Conservation (phyloP, 2,329 filamentous ascomycete genomes). For the Eutypella sp. region DNA sequence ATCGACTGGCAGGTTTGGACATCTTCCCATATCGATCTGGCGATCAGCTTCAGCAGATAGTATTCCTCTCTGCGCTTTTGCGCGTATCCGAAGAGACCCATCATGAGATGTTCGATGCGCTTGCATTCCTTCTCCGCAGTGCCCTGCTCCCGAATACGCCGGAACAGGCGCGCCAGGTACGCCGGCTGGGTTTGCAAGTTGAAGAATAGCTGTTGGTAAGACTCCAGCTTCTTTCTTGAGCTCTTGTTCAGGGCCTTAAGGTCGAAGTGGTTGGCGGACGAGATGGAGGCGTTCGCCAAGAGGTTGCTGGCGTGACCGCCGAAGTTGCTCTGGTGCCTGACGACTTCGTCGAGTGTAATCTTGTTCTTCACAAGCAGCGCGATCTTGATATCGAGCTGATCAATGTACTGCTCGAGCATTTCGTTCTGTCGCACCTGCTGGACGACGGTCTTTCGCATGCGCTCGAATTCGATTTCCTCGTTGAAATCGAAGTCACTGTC, state of each 20-base stretch:
- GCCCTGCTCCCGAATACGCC: constrained; percentile 73
- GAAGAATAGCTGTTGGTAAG: constrained; percentile 97
- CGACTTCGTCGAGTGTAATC: constrained; percentile 95
- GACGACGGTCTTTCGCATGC: constrained; percentile 90
- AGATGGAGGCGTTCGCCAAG: constrained; percentile 81
- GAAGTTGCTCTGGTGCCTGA: constrained; percentile 94
- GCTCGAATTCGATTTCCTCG: constrained; percentile 95
- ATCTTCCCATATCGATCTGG: constrained; percentile 79
- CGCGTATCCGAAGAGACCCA: constrained; percentile 95
- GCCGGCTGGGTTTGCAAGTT: constrained; percentile 93
- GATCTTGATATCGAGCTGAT: constrained; percentile 98
- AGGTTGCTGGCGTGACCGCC: constrained; percentile 83
- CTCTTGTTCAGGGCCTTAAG: constrained; percentile 97
- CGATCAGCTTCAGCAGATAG: constrained; percentile 85
- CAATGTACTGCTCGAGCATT: constrained; percentile 94
- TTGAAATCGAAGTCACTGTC: constrained; percentile 99
- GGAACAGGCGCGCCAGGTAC: constrained; percentile 86
- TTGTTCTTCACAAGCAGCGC: constrained; percentile 98
- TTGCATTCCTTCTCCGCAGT: constrained; percentile 90
- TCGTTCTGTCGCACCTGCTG: constrained; percentile 97
- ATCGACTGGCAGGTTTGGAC: constrained; percentile 67
- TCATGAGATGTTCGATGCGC: constrained; percentile 85
- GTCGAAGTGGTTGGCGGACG: constrained; percentile 88
- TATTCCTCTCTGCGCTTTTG: constrained; percentile 97
- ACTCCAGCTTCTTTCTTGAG: constrained; percentile 89